phyloP scores from a whole-genome alignment of 2,329 filamentous ascomycete species.

The Ophiostoma australiae region DNA sequence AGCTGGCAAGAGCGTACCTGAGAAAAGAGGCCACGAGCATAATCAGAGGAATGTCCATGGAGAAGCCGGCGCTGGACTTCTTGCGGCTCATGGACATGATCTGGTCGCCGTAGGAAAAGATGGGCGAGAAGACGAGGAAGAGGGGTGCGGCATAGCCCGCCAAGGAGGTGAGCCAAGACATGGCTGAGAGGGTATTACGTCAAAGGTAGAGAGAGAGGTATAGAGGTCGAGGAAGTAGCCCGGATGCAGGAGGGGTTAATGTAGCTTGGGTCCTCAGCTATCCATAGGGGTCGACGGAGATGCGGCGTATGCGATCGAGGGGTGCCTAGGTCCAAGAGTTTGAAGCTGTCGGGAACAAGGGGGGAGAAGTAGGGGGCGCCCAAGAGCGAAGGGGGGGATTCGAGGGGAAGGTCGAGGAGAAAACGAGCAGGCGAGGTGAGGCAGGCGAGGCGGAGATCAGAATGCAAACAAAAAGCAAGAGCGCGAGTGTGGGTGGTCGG shows the following conservation, averaged over 20 bases:
- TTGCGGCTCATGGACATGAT: slow-evolving; percentile 59
- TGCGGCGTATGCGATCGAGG: background rate
- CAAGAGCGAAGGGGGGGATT: background rate
- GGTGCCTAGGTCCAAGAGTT: background rate
- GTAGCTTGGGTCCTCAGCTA: background rate
- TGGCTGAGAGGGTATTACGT: slow-evolving; percentile 8
- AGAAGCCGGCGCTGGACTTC: slow-evolving; percentile 51
- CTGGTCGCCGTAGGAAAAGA: slow-evolving; percentile 63
- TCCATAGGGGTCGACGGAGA: background rate
- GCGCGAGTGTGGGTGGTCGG: background rate
- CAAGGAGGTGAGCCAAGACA: slow-evolving; percentile 39
- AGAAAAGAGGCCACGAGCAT: slow-evolving; percentile 66
- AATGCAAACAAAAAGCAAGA: background rate
- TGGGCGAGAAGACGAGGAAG: slow-evolving; percentile 59
- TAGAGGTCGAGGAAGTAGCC: background rate
- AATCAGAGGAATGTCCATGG: slow-evolving; percentile 65
- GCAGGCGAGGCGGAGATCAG: background rate
- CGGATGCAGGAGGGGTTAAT: background rate
- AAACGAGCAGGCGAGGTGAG: background rate
- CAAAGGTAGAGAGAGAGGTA: background rate
- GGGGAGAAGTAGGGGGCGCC: background rate
- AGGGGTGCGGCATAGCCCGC: slow-evolving; percentile 56
- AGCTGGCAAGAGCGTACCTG: slow-evolving; percentile 42
- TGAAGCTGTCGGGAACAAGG: background rate
- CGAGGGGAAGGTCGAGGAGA: background rate